Percentiles rank a stretch among this genome's conserved stretches.
Conservation (phyloP, 1,284 basidiomycete species). For the Quambalaria eucalypti region DNA sequence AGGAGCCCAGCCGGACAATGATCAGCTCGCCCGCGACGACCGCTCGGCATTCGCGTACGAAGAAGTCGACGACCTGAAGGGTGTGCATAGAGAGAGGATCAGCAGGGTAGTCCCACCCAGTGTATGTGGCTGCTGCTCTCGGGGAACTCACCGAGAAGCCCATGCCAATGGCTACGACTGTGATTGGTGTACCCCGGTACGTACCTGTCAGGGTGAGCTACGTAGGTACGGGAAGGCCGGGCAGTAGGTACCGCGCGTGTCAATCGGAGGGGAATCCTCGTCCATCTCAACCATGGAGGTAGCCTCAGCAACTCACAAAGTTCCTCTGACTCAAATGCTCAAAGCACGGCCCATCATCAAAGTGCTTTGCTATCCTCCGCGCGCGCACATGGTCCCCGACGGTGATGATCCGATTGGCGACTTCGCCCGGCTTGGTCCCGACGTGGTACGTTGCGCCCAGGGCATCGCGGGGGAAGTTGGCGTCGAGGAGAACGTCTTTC, state of each 20-base stretch:
- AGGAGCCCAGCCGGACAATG: conserved; percentile 51
- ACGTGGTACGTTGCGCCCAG: conserved; percentile 10
- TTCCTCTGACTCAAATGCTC: conserved; percentile 63
- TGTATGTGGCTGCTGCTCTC: too few relatives aligned
- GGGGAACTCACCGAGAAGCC: conserved; percentile 52
- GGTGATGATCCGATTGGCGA: conserved; percentile 71
- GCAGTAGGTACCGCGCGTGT: neutral
- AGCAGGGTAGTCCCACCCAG: too few relatives aligned
- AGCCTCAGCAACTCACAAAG: conserved; percentile 49
- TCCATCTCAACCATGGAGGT: neutral
- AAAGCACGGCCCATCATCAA: conserved; percentile 57
- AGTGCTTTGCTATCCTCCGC: conserved; percentile 54
- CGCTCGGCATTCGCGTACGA: conserved; percentile 70
- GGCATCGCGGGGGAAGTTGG: conserved; percentile 9
- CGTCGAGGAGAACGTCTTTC: conserved; percentile 7
- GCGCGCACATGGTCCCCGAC: conserved; percentile 68
- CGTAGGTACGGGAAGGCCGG: too few relatives aligned
- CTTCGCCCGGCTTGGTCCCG: conserved; percentile 28
- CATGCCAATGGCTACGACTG: conserved; percentile 74
- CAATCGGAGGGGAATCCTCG: neutral
- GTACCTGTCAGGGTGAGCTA: conserved; percentile 66
- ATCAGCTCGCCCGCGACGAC: conserved; percentile 67
- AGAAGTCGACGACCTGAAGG: conserved; percentile 82
- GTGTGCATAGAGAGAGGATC: too few relatives aligned
- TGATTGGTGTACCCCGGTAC: conserved; percentile 61